A percentile compares a stretch with the other conserved stretches of the same genome.
phyloP scores from a whole-genome alignment of 2,329 filamentous ascomycete genomes.

The Penicillium palitans region DNA sequence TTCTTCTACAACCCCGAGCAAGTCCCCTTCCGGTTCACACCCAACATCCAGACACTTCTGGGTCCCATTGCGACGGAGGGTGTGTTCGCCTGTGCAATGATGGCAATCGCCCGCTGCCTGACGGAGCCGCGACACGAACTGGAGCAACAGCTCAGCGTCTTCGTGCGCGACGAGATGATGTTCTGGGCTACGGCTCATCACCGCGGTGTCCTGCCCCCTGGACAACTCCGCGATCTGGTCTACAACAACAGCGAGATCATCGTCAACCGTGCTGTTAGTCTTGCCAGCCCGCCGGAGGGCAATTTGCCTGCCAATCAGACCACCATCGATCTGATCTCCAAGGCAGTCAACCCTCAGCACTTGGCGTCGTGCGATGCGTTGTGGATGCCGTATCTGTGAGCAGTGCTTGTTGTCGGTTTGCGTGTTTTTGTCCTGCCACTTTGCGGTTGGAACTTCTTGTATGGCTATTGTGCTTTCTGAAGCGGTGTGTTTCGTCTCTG shows the following conservation, averaged over 20 bases:
- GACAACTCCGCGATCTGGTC: constrained; percentile 74
- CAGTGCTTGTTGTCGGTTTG: constrained; percentile 1
- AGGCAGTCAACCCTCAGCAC: constrained; percentile 88
- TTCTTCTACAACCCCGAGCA: constrained; percentile 94
- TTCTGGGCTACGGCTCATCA: constrained; percentile 90
- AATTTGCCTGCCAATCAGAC: constrained; percentile 95
- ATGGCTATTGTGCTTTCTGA: constrained; percentile 14
- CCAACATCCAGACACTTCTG: constrained; percentile 94
- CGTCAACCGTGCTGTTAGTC: constrained; percentile 81
- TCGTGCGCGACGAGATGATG: constrained; percentile 96
- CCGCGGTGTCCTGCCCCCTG: constrained; percentile 63
- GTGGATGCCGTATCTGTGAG: constrained; percentile 93
- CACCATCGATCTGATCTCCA: constrained; percentile 89
- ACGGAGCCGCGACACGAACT: constrained; percentile 80
- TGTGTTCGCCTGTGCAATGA: constrained; percentile 90
- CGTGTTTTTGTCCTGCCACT: constrained; percentile 17
- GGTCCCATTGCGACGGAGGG: constrained; percentile 94
- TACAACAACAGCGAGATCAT: constrained; percentile 86
- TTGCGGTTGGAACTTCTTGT: constrained; percentile 7
- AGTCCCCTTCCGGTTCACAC: constrained; percentile 94
- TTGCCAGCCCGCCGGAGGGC: constrained; percentile 73
- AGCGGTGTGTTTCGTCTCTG: constrained; percentile 15
- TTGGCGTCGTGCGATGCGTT: constrained; percentile 84
- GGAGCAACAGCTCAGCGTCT: constrained; percentile 91
- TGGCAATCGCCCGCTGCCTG: constrained; percentile 93